Evolutionary conservation across 2,329 filamentous ascomycete genomes (phyloP).

Genomic region (Plectosphaerella sp.): DNA sequence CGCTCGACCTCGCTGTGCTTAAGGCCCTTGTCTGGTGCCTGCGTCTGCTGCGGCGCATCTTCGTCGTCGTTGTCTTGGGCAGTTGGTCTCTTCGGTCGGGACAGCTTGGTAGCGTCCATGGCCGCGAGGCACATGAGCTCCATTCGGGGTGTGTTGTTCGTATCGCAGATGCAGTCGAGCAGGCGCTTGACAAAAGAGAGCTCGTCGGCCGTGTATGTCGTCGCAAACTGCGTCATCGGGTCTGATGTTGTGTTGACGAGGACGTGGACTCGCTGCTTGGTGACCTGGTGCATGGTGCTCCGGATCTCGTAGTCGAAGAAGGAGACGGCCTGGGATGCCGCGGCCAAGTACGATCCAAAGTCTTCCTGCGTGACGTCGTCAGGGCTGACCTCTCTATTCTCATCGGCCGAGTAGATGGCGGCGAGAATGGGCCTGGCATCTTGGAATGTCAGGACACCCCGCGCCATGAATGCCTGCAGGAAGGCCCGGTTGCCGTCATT

Average conservation of each 20-base stretch:
- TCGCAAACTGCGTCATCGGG: conserved; percentile 80
- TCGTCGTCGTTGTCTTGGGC: conserved; percentile 25
- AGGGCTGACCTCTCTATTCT: conserved; percentile 36
- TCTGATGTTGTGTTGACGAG: conserved; percentile 88
- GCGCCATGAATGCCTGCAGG: conserved; percentile 80
- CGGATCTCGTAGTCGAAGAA: conserved; percentile 87
- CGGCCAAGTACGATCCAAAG: conserved; percentile 64
- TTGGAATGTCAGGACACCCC: conserved; percentile 70
- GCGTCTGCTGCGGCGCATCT: conserved; percentile 23
- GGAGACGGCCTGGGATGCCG: conserved; percentile 68
- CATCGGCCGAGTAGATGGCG: conserved; percentile 61
- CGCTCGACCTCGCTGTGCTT: conserved; percentile 74
- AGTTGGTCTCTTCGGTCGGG: conserved; percentile 38
- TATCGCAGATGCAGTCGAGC: conserved; percentile 88
- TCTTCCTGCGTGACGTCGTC: conserved; percentile 65
- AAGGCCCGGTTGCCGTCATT: conserved; percentile 77
- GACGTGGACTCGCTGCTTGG: conserved; percentile 67
- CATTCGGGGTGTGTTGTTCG: conserved; percentile 71
- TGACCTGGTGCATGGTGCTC: conserved; percentile 63
- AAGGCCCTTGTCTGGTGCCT: conserved; percentile 49
- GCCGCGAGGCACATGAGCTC: conserved; percentile 80
- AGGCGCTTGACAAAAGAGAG: conserved; percentile 85
- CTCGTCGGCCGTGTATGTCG: conserved; percentile 74
- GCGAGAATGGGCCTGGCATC: conserved; percentile 73
- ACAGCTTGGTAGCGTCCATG: conserved; percentile 73